These are phyloP conservation scores for Metahyphopichia silvanorum DNA, from an alignment of 805 yeast genomes.

Conservation along the genomic window DNA sequence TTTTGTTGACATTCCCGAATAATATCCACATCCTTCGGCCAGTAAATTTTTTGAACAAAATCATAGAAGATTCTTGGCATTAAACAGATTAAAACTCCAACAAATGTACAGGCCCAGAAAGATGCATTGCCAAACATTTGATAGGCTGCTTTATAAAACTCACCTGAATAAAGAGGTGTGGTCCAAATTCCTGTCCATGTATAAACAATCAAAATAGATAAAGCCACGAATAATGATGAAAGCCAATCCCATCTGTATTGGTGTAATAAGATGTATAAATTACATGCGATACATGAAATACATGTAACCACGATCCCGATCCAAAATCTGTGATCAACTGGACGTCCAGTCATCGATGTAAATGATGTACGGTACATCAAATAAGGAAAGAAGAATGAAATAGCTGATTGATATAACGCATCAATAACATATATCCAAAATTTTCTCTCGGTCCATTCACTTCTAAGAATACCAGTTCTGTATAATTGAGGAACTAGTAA, in stretches of 20 bases:
- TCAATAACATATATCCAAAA: constrained; percentile 74
- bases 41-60: constrained; percentile 46
- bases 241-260: constrained; percentile 85
- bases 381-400: constrained; percentile 74
- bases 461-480: constrained; percentile 65
- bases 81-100: constrained; percentile 63
- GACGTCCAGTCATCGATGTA: constrained; percentile 46
- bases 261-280: constrained; percentile 60
- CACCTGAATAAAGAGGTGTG: constrained; percentile 45
- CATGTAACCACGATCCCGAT: constrained; percentile 67
- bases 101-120: constrained; percentile 66
- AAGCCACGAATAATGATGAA: constrained; percentile 47
- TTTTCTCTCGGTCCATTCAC: constrained; percentile 67
- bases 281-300: constrained; percentile 66
- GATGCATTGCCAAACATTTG: constrained; percentile 58
- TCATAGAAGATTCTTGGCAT: constrained; percentile 68
- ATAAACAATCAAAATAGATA: constrained; percentile 60
- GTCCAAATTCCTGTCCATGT: constrained; percentile 86
- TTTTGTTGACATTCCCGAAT: constrained; percentile 64
- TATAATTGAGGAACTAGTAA: constrained; percentile 73
- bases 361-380: constrained; percentile 34
- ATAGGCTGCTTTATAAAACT: constrained; percentile 65
- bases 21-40: constrained; percentile 69
- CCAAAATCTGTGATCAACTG: constrained; percentile 68
- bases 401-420: constrained; percentile 71